Conservation (phyloP, 306 rosid genomes). For the Glycine soja region DNA sequence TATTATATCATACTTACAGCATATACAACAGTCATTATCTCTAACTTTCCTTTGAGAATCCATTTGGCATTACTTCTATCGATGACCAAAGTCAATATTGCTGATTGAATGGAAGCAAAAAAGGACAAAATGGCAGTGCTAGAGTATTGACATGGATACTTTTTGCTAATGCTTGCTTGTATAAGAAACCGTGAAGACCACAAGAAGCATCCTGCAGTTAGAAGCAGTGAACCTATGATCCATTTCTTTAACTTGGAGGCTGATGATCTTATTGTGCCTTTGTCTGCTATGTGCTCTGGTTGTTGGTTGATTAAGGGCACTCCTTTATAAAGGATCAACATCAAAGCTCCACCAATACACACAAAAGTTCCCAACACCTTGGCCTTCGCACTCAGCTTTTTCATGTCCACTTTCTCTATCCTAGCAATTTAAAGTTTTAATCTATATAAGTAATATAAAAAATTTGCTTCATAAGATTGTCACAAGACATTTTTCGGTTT, state of each 20-base stretch:
- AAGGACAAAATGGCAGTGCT: slow-evolving; percentile 81
- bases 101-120: slow-evolving; percentile 79
- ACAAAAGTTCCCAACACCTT: slow-evolving; percentile 67
- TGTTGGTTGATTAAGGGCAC: slow-evolving; percentile 54
- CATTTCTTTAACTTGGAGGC: slow-evolving; percentile 54
- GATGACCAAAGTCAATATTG: slow-evolving; percentile 59
- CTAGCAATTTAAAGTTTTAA: slow-evolving; percentile 49
- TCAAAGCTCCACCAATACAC: slow-evolving; percentile 74
- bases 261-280: slow-evolving; percentile 18
- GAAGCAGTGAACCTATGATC: slow-evolving; percentile 69
- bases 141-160: slow-evolving; percentile 73
- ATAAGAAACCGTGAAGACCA: slow-evolving; percentile 96
- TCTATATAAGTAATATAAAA: not conserved
- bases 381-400: slow-evolving; percentile 62
- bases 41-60: slow-evolving; percentile 68
- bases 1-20: slow-evolving; percentile 64
- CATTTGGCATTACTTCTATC: slow-evolving; percentile 56
- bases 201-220: slow-evolving; percentile 60
- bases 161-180: slow-evolving; percentile 71
- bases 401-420: slow-evolving; percentile 70
- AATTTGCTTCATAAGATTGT: not conserved
- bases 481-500: not conserved
- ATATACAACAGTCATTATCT: slow-evolving; percentile 64
- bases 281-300: slow-evolving; percentile 15
- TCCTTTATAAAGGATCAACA: slow-evolving; percentile 76